Evolutionary conservation across 2,329 filamentous ascomycete species (phyloP), one percentile per base, ranked within the genome.

Genomic region (Aspergillus fumigatus): DNA sequence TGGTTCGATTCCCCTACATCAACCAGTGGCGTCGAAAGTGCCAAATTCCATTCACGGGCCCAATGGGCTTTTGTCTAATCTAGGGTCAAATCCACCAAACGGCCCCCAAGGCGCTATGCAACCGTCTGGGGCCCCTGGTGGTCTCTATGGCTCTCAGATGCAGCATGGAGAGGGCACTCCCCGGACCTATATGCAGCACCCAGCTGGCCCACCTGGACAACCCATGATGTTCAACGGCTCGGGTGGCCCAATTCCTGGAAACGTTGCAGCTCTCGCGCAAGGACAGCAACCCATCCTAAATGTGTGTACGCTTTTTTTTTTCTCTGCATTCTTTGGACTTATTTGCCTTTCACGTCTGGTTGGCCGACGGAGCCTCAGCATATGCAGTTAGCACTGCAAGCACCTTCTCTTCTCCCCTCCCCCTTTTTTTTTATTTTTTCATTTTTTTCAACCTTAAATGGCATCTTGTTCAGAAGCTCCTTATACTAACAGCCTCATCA

Each of bases 1-100:
- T 41, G 90, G 88, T 56, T 91, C 92, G 2, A 90, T 96, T 54
- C 91, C 92, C 54, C 88, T 97, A 66, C 93, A 97, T 75, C 93
- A 97, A 73, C 93, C 93, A 4, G 92, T 97, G 57, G 93, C 93
- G 60, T 86, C 92, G 70, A 81, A 92, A 75, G 80, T 91, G 60
- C 77, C 88, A 56, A 88, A 87, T 61, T 88, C 90, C 52, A 95
- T 97, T 55, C 93, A 96, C 71, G 95, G 92, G 48, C 93, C 93
- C 1, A 93, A 94, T 63, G 93, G 93, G 8, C 82, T 97, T 38
- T 84, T 97, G 41, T 84, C 88, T 8, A 90, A 87, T 63, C 85
- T 91, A 65, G 85, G 86, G 52, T 81, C 83, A 35, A 82, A 82
- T 35, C 79, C 82, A 27, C 73, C 80, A 40, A 82, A 80, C 63